Percentiles rank a stretch among this genome's conserved stretches.
These are phyloP conservation scores for Aspergillus ibericus DNA, from an alignment of 2,329 filamentous ascomycete species.

Conservation along the genomic window DNA sequence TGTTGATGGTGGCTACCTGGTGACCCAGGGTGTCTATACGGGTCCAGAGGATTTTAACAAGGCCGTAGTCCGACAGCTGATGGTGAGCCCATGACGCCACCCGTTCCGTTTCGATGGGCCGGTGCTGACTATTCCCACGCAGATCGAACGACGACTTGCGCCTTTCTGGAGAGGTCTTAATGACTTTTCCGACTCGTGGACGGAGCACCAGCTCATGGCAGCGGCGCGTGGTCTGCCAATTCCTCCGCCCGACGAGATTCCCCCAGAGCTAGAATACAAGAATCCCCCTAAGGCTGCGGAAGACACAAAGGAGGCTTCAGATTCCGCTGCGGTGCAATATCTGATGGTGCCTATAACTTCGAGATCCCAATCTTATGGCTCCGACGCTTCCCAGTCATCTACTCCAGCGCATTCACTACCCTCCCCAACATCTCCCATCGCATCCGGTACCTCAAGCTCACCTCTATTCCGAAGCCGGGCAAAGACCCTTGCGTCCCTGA, in stretches of 20 bases:
- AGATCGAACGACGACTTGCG: constrained; percentile 91
- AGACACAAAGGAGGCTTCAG: constrained; percentile 51
- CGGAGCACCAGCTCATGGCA: constrained; percentile 91
- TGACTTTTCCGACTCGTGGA: constrained; percentile 85
- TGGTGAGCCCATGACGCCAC: constrained; percentile 59
- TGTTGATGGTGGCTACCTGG: constrained; percentile 90
- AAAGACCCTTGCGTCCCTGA: constrained; percentile 82
- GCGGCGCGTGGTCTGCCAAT: constrained; percentile 81
- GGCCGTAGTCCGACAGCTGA: constrained; percentile 78
- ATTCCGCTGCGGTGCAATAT: constrained; percentile 62
- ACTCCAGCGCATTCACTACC: constrained; percentile 63
- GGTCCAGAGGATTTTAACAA: constrained; percentile 94
- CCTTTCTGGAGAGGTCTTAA: constrained; percentile 95
- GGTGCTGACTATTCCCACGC: constrained; percentile 22
- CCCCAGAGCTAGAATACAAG: constrained; percentile 63
- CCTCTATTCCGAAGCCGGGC: constrained; percentile 76
- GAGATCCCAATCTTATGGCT: constrained; percentile 75
- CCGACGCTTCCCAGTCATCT: constrained; percentile 67
- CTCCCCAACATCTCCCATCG: constrained; percentile 57
- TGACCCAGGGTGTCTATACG: constrained; percentile 91
- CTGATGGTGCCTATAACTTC: constrained; percentile 77
- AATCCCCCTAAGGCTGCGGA: constrained; percentile 49
- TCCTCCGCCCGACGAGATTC: constrained; percentile 79
- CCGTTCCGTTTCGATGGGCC: background rate
- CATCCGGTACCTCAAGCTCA: constrained; percentile 50